Conservation (phyloP, 192 early-diverging fungal species). For the Nowakowskiella sp. region DNA sequence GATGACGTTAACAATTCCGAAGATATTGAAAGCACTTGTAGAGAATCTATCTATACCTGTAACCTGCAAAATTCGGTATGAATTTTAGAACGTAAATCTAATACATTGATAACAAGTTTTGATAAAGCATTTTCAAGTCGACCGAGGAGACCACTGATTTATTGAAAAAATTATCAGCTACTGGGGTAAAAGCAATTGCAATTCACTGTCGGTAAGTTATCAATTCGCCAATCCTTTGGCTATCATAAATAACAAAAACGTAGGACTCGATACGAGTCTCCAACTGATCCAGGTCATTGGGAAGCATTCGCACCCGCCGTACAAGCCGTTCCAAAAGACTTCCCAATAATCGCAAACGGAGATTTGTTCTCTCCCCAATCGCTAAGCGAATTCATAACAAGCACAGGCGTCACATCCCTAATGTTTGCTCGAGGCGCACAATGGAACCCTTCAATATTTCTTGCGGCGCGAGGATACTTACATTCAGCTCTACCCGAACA, state of each 20-base stretch:
- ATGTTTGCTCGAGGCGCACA: slow-evolving; percentile 91
- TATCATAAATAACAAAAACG: slow-evolving; percentile 2
- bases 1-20: neutral
- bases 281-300: slow-evolving; percentile 78
- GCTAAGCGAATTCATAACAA: slow-evolving; percentile 1
- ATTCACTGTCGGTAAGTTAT: slow-evolving; percentile 73
- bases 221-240: neutral
- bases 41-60: slow-evolving; percentile 67
- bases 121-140: slow-evolving; percentile 59
- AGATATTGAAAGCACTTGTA: slow-evolving; percentile 69
- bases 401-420: slow-evolving; percentile 53
- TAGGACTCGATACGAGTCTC: slow-evolving; percentile 63
- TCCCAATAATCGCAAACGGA: slow-evolving; percentile 88
- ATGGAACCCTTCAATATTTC: slow-evolving; percentile 82
- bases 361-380: slow-evolving; percentile 59
- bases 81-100: slow-evolving; percentile 12
- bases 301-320: slow-evolving; percentile 67
- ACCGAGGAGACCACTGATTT: slow-evolving; percentile 73
- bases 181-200: slow-evolving; percentile 78
- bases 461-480: slow-evolving; percentile 39
- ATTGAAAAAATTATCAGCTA: slow-evolving; percentile 71
- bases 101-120: neutral
- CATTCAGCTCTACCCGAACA: neutral
- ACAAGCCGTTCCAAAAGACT: slow-evolving; percentile 43
- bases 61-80: slow-evolving; percentile 73